These are phyloP conservation scores for Prototheca cutis DNA, from an alignment of 163 green algal genomes.

Conservation along the genomic window DNA sequence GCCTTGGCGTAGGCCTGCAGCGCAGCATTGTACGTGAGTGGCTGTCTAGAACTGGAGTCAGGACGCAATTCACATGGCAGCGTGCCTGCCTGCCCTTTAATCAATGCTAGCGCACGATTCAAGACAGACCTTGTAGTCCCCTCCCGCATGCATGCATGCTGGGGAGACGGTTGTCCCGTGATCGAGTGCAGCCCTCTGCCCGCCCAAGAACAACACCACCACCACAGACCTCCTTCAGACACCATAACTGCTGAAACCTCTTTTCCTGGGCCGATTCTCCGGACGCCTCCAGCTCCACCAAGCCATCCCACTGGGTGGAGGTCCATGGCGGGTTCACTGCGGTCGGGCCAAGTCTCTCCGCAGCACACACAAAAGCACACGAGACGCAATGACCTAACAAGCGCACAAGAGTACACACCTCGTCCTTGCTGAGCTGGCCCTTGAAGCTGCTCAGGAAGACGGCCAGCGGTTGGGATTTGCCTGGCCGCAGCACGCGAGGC, in stretches of 20 bases:
- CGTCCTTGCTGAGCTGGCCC: slow-evolving; percentile 34
- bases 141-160: too few species aligned
- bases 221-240: slow-evolving; percentile 42
- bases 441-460: slow-evolving; percentile 20
- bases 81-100: too few species aligned
- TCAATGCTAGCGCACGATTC: too few species aligned
- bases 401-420: slow-evolving; percentile 26
- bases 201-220: neutral
- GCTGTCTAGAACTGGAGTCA: too few species aligned
- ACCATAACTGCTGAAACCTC: slow-evolving; percentile 37
- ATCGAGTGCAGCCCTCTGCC: neutral
- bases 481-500: slow-evolving; percentile 32
- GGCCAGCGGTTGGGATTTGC: neutral
- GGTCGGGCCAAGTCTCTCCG: too few species aligned
- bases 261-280: slow-evolving; percentile 14
- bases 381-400: neutral
- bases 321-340: too few species aligned
- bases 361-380: neutral
- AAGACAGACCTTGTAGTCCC: too few species aligned
- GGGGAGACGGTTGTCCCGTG: too few species aligned
- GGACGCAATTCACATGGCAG: too few species aligned
- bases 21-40: neutral
- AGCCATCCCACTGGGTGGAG: slow-evolving; percentile 25
- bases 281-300: slow-evolving; percentile 3
- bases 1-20: slow-evolving; percentile 8